phyloP scores from a whole-genome alignment of 2,329 filamentous ascomycete genomes.

The Stachybotrys chartarum region DNA sequence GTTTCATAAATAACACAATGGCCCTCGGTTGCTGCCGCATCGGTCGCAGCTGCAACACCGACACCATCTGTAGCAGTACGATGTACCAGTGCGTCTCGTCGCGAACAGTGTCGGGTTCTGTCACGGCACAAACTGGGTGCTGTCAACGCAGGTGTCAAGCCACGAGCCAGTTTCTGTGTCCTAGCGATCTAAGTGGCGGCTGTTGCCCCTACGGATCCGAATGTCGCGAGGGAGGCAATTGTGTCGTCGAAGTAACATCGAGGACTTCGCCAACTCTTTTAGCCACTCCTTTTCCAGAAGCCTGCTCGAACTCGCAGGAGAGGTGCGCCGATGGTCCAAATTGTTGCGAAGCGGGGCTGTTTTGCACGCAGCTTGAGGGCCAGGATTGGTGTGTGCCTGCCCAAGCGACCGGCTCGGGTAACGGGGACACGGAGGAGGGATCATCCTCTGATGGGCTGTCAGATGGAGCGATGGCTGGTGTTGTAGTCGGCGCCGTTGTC shows the following conservation, averaged over 20 bases:
- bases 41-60: constrained; percentile 27
- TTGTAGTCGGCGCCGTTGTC: constrained; percentile 45
- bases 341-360: constrained; percentile 39
- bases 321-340: constrained; percentile 37
- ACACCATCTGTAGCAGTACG: constrained; percentile 22
- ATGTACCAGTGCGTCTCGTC: constrained; percentile 11
- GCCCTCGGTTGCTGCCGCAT: constrained; percentile 33
- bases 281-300: constrained; percentile 27
- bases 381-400: constrained; percentile 31
- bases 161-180: constrained; percentile 37
- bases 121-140: constrained; percentile 23
- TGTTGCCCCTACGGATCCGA: constrained; percentile 41
- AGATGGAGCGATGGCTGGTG: constrained; percentile 46
- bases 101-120: constrained; percentile 14
- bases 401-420: constrained; percentile 22
- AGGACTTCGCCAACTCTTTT: constrained; percentile 14
- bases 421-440: constrained; percentile 18
- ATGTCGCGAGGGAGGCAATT: constrained; percentile 30
- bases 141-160: constrained; percentile 31
- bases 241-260: constrained; percentile 19
- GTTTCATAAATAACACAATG: constrained; percentile 30
- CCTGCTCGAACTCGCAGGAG: constrained; percentile 38
- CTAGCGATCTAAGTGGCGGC: constrained; percentile 32
- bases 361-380: constrained; percentile 31
- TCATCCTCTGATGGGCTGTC: constrained; percentile 24